These are phyloP conservation scores for Wickerhamomyces alni DNA, from an alignment of 805 yeast species.

Conservation along the genomic window DNA sequence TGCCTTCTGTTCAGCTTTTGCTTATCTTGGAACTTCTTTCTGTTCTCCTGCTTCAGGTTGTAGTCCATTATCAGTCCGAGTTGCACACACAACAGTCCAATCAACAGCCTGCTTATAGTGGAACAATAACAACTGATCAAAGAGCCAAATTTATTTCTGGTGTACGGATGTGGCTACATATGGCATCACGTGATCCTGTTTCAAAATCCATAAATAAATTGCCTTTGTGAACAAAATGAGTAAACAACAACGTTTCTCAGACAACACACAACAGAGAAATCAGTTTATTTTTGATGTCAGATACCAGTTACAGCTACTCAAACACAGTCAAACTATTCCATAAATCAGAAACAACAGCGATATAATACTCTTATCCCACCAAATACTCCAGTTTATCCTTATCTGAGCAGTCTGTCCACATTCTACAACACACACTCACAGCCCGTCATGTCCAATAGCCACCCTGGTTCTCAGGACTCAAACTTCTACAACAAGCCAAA, in stretches of 20 bases:
- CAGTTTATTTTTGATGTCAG: neutral
- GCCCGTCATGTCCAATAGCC: neutral
- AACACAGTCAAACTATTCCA: neutral
- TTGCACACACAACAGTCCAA: no score
- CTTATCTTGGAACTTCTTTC: conserved; percentile 37
- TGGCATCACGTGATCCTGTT: neutral
- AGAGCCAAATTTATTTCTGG: no score
- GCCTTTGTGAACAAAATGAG: no score
- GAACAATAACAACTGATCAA: no score
- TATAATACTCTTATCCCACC: no score
- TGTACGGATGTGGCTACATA: neutral
- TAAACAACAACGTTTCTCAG: neutral
- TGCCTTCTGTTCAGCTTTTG: conserved; percentile 32
- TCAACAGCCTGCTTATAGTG: no score
- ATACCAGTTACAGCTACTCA: neutral
- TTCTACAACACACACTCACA: neutral
- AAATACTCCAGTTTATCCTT: no score
- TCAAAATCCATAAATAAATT: no score
- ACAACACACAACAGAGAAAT: neutral
- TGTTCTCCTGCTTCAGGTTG: conserved; percentile 31
- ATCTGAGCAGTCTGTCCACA: neutral
- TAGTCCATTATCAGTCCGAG: conserved; percentile 22
- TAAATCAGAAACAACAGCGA: neutral
- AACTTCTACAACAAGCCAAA: conserved; percentile 6
- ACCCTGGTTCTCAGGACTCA: conserved; percentile 3